phyloP scores from a whole-genome alignment of 2,329 filamentous ascomycete genomes.

The Macrophomina pseudophaseolina region DNA sequence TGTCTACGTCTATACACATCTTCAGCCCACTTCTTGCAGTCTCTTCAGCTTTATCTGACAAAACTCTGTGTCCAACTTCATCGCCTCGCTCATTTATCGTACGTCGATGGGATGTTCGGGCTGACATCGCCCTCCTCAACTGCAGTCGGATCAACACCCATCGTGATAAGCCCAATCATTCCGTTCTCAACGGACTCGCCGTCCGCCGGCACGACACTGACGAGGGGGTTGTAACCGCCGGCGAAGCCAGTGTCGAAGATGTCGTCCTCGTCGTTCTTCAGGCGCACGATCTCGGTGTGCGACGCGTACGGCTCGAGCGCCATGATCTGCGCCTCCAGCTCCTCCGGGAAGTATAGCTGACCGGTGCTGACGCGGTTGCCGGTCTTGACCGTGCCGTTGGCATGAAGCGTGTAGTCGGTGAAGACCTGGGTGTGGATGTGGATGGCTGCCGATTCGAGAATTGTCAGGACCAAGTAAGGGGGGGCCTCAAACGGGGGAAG shows the following conservation, averaged over 20 bases:
- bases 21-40: too few species aligned
- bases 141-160: constrained; percentile 36
- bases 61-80: too few species aligned
- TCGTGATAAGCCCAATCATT: constrained; percentile 44
- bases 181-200: constrained; percentile 42
- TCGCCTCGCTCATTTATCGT: too few species aligned
- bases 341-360: constrained; percentile 42
- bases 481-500: too few species aligned
- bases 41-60: too few species aligned
- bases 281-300: constrained; percentile 44
- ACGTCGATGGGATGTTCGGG: too few species aligned
- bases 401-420: not conserved
- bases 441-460: too few species aligned
- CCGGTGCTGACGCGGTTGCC: constrained; percentile 31
- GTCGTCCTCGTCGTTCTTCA: constrained; percentile 37
- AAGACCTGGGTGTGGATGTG: not conserved
- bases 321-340: constrained; percentile 38
- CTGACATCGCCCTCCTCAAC: too few species aligned
- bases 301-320: constrained; percentile 40
- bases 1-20: too few species aligned
- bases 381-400: not conserved
- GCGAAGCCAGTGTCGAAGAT: constrained; percentile 29
- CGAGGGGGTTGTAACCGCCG: not conserved
- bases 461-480: too few species aligned
- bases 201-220: constrained; percentile 29